Evolutionary conservation across 1,284 basidiomycete genomes (phyloP), one percentile per base, ranked within the genome.

Genomic region (Cutaneotrichosporon curvatum): DNA sequence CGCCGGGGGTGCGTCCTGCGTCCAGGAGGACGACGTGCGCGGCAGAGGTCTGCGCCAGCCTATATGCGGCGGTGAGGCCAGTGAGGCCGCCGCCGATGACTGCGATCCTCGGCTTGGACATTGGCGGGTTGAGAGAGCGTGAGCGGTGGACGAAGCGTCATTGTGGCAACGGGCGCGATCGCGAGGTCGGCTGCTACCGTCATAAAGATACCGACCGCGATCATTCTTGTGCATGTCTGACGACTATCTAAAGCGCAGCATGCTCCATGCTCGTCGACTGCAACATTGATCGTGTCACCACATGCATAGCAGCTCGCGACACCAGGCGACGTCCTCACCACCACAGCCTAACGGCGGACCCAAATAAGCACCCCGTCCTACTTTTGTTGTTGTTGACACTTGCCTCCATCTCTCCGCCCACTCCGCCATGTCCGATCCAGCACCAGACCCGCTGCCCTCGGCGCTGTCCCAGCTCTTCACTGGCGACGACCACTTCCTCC

Each of bases 1-100:
- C 92, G 10, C 92, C 92, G 2, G 37, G 7, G 10, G 40, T 47
- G 10, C 21, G 14, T 1, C 40, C 40, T 0, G 42, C 31, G 19
- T 56, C 50, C 14, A 53, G 34, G 18, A 49, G 32, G 11, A 45
- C 35, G 22, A 53, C 46, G 14, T 19, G 44, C 2, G 47, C 32
- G 11, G 46, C 41, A 8, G 30, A 31, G 12, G 35, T 30, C 25
- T 28, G 25, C 0, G 61, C 53, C 4, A 72, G 57, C n/a, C 63
- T 60, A 45, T 67, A 68, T 0, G 70, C 67, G 2, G 68, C 51
- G 9, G 67, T 61, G 2, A 72, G 58, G 10, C 70, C 70, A 4
- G 68, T 58, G 18, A 72, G 59, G 34, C 70, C 70, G 2, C 51
- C 69, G 21, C 70, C 70, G 30, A 72, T 54, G 40, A 72, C 58